Evolutionary conservation across 2,329 filamentous ascomycete species (phyloP).

Genomic region (Pezicula neosporulosa): DNA sequence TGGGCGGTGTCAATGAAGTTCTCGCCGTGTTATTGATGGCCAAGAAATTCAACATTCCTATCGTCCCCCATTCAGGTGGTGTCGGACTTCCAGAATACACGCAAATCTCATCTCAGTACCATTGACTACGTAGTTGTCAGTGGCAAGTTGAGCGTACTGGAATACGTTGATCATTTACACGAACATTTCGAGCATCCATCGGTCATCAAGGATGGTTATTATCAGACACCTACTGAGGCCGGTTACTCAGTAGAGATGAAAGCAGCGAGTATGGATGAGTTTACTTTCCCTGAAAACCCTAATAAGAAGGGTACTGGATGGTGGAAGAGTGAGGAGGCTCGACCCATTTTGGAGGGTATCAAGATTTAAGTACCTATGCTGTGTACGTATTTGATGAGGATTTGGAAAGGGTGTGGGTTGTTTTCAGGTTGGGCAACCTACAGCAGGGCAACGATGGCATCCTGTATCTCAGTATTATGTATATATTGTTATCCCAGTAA

Average conservation of each 20-base stretch:
- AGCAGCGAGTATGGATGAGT: constrained; percentile 41
- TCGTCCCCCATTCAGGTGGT: constrained; percentile 86
- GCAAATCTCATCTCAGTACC: constrained; percentile 80
- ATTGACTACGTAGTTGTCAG: constrained; percentile 86
- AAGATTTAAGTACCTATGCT: background rate
- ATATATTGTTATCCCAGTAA: background rate
- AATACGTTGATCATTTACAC: constrained; percentile 88
- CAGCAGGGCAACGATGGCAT: background rate
- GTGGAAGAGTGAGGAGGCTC: constrained; percentile 1
- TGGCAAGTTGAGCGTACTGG: constrained; percentile 74
- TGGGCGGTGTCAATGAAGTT: constrained; percentile 87
- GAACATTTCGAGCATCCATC: constrained; percentile 84
- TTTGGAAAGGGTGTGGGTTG: background rate
- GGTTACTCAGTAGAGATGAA: constrained; percentile 94
- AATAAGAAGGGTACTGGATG: background rate
- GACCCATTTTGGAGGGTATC: constrained; percentile 1
- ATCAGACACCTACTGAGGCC: constrained; percentile 74
- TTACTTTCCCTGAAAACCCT: background rate
- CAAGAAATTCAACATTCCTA: constrained; percentile 60
- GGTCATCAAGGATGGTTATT: constrained; percentile 77
- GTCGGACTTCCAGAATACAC: constrained; percentile 90
- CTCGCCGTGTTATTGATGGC: constrained; percentile 68
- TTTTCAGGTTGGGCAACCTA: background rate
- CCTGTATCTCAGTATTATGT: background rate
- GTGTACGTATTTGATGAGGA: background rate